Conservation (phyloP, 352 stramenopile species). For the Halophytophthora polymorphica region DNA sequence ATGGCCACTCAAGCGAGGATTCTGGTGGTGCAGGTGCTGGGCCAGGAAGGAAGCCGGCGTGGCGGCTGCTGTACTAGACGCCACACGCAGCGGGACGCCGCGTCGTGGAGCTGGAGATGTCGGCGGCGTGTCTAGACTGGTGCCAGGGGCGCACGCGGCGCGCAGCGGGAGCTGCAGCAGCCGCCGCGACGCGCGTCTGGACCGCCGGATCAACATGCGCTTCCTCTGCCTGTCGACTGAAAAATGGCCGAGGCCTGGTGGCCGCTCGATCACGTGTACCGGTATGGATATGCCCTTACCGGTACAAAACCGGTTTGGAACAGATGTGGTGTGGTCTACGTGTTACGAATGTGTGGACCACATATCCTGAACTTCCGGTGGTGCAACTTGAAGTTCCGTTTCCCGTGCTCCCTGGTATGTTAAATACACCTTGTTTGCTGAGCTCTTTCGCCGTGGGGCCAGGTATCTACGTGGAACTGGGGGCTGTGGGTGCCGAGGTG, state of each 20-base stretch:
- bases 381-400: conserved; percentile 12
- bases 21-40: background rate
- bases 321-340: no score
- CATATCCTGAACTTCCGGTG: conserved; percentile 5
- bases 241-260: no score
- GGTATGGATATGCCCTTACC: no score
- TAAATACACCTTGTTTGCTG: background rate
- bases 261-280: no score
- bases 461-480: conserved; percentile 8
- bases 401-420: no score
- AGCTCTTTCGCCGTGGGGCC: no score
- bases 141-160: conserved; percentile 1
- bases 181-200: conserved; percentile 11
- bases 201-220: conserved; percentile 17
- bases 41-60: conserved; percentile 1
- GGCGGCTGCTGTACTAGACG: conserved; percentile 6
- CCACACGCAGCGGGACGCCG: conserved; percentile 4
- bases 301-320: no score
- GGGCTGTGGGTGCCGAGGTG: conserved; percentile 22
- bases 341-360: conserved; percentile 8
- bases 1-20: conserved; percentile 1
- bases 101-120: conserved; percentile 3
- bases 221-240: no score
- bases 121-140: background rate
- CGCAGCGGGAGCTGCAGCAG: conserved; percentile 21